Evolutionary conservation across 305 asterid species (phyloP).

Genomic region (Fraxinus platypoda): DNA sequence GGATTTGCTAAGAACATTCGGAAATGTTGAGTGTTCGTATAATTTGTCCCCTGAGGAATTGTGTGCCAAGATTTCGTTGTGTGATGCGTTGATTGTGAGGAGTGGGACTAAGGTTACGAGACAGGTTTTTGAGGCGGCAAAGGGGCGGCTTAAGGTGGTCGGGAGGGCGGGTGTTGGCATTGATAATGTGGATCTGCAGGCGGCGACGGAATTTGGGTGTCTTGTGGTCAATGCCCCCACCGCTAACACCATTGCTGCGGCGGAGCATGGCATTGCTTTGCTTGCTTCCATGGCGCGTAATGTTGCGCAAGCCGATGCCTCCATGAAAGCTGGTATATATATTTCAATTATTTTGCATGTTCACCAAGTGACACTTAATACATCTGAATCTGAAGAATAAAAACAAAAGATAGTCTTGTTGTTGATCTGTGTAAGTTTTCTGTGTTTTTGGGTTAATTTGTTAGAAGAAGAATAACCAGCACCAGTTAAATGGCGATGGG

Average conservation of each 20-base stretch:
- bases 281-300: slow-evolving; percentile 85
- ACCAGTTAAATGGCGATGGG: not conserved
- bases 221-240: slow-evolving; percentile 94
- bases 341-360: not conserved
- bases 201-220: slow-evolving; percentile 91
- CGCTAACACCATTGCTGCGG: slow-evolving; percentile 93
- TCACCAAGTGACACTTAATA: not conserved
- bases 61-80: slow-evolving; percentile 61
- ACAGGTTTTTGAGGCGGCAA: slow-evolving; percentile 79
- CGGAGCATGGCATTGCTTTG: slow-evolving; percentile 90
- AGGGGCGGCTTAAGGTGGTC: slow-evolving; percentile 78
- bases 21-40: slow-evolving; percentile 66
- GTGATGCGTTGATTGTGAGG: slow-evolving; percentile 84
- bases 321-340: slow-evolving; percentile 78
- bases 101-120: slow-evolving; percentile 97
- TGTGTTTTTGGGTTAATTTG: not conserved
- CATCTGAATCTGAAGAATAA: not conserved
- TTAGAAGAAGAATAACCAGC: not conserved
- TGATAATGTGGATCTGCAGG: slow-evolving; percentile 96
- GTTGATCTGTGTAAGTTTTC: not conserved
- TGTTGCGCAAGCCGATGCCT: slow-evolving; percentile 94
- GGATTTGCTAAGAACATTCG: slow-evolving; percentile 54
- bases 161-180: slow-evolving; percentile 97
- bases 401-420: not conserved
- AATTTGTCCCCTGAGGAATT: slow-evolving; percentile 65